phyloP scores from a whole-genome alignment of 352 stramenopile species.

The Peronosclerospora sorghi region DNA sequence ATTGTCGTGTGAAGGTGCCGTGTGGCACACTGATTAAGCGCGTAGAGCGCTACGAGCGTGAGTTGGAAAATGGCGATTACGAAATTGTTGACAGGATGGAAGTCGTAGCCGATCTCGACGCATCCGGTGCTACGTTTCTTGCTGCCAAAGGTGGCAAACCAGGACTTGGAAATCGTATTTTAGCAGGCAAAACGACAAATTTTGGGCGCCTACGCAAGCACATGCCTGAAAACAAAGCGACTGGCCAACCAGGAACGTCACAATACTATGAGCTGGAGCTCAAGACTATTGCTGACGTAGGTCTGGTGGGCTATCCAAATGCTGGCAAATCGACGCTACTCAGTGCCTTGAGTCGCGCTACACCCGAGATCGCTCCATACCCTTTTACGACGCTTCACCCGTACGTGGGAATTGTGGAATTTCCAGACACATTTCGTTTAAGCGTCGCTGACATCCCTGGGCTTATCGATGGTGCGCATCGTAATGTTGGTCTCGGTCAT shows the following conservation, averaged over 20 bases:
- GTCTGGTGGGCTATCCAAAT: conserved; percentile 98
- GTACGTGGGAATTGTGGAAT: conserved; percentile 92
- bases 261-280: conserved; percentile 96
- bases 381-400: conserved; percentile 97
- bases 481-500: conserved; percentile 95
- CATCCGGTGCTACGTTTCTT: conserved; percentile 51
- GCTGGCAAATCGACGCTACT: conserved; percentile 96
- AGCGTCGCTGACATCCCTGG: conserved; percentile 85
- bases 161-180: conserved; percentile 76
- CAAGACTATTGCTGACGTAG: conserved; percentile 97
- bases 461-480: conserved; percentile 86
- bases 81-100: conserved; percentile 79
- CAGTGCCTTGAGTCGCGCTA: conserved; percentile 86
- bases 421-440: conserved; percentile 87
- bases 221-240: conserved; percentile 71
- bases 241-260: conserved; percentile 86
- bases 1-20: conserved; percentile 73
- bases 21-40: conserved; percentile 83
- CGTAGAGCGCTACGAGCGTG: conserved; percentile 68
- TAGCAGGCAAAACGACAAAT: conserved; percentile 71
- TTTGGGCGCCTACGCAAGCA: conserved; percentile 74
- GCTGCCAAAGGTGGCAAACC: conserved; percentile 74
- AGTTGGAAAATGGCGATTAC: conserved; percentile 59
- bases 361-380: conserved; percentile 93
- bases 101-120: conserved; percentile 67